phyloP scores from a whole-genome alignment of 2,329 filamentous ascomycete genomes.

The Calonectria pseudoturangicola region DNA sequence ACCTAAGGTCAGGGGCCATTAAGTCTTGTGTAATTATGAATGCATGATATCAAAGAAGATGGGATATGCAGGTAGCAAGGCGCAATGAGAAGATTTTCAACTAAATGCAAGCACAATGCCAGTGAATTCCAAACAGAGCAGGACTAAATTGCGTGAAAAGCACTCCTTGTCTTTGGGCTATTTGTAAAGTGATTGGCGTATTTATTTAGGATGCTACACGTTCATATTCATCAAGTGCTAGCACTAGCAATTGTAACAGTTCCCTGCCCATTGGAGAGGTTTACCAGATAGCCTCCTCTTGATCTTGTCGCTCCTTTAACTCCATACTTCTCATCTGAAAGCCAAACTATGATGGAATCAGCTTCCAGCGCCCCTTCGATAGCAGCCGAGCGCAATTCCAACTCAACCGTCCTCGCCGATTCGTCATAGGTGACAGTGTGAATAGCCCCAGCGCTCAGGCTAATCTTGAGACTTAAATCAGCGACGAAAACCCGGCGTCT shows the following conservation, averaged over 20 bases:
- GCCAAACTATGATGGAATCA: not conserved
- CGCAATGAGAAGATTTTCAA: constrained; percentile 33
- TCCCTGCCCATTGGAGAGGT: constrained; percentile 2
- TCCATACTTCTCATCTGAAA: not conserved
- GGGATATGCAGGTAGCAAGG: constrained; percentile 33
- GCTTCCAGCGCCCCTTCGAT: not conserved
- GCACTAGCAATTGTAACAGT: not conserved
- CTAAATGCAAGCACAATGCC: not conserved
- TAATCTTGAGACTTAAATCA: constrained; percentile 19
- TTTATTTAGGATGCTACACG: no score
- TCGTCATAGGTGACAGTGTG: not conserved
- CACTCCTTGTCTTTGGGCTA: no score
- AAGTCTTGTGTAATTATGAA: constrained; percentile 28
- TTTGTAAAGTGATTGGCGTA: no score
- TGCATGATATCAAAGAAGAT: constrained; percentile 43
- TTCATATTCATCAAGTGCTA: not conserved
- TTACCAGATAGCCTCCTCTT: constrained; percentile 14
- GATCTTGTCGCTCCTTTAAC: constrained; percentile 1
- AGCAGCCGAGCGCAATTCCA: constrained; percentile 8
- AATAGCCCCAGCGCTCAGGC: constrained; percentile 9
- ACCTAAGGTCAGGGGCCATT: constrained; percentile 49
- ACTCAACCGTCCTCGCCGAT: not conserved
- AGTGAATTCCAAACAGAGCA: no score
- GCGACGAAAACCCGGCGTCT: constrained; percentile 12
- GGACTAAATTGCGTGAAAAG: no score